Conservation (phyloP, 257 asterid species). For the Plectranthus barbatus region DNA sequence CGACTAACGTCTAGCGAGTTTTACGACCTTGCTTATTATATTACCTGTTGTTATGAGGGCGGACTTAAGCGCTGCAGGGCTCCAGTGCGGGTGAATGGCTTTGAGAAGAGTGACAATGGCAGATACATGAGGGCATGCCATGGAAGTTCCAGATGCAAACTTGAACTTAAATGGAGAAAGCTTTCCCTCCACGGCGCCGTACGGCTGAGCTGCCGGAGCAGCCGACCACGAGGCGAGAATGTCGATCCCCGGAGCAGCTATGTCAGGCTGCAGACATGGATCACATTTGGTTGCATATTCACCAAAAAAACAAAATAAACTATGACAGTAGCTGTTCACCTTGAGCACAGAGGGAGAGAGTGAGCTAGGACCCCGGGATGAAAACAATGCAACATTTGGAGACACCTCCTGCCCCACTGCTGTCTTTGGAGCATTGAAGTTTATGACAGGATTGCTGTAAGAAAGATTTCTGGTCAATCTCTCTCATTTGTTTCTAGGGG, state of each 20-base stretch:
- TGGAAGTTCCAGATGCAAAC: conserved; percentile 33
- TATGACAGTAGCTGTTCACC: conserved; percentile 4
- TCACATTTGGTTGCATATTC: background rate
- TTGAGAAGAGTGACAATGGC: conserved; percentile 31
- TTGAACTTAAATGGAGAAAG: conserved; percentile 18
- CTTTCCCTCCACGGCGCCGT: background rate
- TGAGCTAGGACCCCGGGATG: conserved; percentile 38
- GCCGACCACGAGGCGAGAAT: conserved; percentile 32
- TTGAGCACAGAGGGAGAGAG: conserved; percentile 26
- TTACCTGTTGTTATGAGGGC: conserved; percentile 33
- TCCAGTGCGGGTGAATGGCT: conserved; percentile 31
- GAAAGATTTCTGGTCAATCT: background rate
- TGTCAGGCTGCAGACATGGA: conserved; percentile 24
- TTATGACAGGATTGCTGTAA: conserved; percentile 28
- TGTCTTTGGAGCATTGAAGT: conserved; percentile 28
- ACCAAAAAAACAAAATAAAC: background rate
- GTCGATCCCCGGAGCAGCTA: conserved; percentile 31
- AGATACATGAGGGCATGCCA: conserved; percentile 40
- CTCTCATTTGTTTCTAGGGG: too few species aligned
- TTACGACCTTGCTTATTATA: background rate
- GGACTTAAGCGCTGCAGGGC: conserved; percentile 37
- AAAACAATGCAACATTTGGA: conserved; percentile 29
- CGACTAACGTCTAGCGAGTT: too few species aligned
- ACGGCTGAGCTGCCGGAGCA: conserved; percentile 19
- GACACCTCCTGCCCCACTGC: conserved; percentile 23